Percentiles rank a stretch among this genome's conserved stretches.
Conservation (phyloP, 305 asterid genomes). For the Plantago coronopus region DNA sequence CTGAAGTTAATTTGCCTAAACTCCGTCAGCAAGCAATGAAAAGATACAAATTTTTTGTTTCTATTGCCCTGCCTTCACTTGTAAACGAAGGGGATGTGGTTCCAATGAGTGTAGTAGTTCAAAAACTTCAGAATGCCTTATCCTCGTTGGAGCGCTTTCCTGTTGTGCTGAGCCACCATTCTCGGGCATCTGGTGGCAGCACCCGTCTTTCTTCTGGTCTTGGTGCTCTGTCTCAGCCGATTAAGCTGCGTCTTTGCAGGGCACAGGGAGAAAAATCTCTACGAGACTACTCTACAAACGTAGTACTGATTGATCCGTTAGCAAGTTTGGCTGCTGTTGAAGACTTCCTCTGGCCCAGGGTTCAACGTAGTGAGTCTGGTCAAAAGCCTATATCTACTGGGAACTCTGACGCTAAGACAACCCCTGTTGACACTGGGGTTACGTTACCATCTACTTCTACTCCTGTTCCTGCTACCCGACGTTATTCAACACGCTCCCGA, state of each 20-base stretch:
- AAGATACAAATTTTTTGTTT: slow-evolving; percentile 77
- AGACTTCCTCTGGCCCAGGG: slow-evolving; percentile 93
- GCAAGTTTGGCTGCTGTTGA: slow-evolving; percentile 97
- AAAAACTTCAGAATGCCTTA: slow-evolving; percentile 86
- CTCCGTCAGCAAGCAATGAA: slow-evolving; percentile 80
- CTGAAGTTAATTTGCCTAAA: slow-evolving; percentile 67
- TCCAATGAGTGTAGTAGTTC: slow-evolving; percentile 78
- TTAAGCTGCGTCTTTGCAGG: slow-evolving; percentile 95
- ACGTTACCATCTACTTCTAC: slow-evolving; percentile 64
- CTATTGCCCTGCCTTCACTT: slow-evolving; percentile 67
- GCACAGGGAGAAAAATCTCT: slow-evolving; percentile 93
- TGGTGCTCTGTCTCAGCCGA: slow-evolving; percentile 83
- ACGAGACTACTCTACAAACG: slow-evolving; percentile 93
- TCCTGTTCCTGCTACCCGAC: slow-evolving; percentile 59
- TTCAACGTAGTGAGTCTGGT: slow-evolving; percentile 75
- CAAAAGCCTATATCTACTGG: slow-evolving; percentile 39
- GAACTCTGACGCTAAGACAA: too few relatives aligned
- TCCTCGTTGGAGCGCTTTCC: slow-evolving; percentile 94
- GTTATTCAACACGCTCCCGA: slow-evolving; percentile 73
- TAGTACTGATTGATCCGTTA: slow-evolving; percentile 87
- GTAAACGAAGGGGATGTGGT: slow-evolving; percentile 41
- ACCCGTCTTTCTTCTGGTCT: slow-evolving; percentile 91
- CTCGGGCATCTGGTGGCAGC: slow-evolving; percentile 76
- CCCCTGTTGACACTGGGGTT: slow-evolving; percentile 8
- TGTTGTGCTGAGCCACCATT: slow-evolving; percentile 82